Percentiles rank a stretch among this genome's conserved stretches.
These are phyloP conservation scores for Trichosanthes truncata DNA, from an alignment of 306 rosid genomes.

Conservation along the genomic window DNA sequence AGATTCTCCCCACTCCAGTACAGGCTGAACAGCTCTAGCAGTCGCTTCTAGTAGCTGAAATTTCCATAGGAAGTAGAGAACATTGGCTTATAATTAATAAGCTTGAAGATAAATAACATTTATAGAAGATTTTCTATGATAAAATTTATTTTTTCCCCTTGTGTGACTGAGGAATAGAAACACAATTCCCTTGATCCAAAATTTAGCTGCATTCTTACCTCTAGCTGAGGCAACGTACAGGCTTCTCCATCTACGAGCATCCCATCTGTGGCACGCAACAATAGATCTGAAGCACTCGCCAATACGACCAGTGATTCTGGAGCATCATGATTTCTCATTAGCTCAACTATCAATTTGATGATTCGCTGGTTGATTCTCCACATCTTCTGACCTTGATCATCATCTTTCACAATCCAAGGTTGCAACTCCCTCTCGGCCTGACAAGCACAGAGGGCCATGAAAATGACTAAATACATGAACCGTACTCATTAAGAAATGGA, in stretches of 20 bases:
- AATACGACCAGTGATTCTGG: slow-evolving; percentile 74
- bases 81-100: neutral
- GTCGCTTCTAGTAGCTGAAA: slow-evolving; percentile 83
- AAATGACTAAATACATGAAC: slow-evolving; percentile 16
- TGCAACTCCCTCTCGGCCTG: slow-evolving; percentile 94
- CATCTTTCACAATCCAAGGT: slow-evolving; percentile 98
- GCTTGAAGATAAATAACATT: neutral
- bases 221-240: slow-evolving; percentile 88
- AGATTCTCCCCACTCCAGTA: slow-evolving; percentile 82
- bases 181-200: neutral
- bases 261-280: slow-evolving; percentile 94
- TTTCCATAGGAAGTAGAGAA: neutral
- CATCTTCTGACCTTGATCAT: slow-evolving; percentile 84
- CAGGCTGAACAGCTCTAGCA: slow-evolving; percentile 81
- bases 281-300: slow-evolving; percentile 93
- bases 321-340: slow-evolving; percentile 83
- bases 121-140: neutral
- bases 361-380: slow-evolving; percentile 95
- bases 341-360: slow-evolving; percentile 79
- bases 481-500: neutral
- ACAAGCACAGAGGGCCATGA: slow-evolving; percentile 25
- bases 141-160: neutral
- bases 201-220: slow-evolving; percentile 38
- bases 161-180: neutral
- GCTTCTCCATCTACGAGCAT: slow-evolving; percentile 99